A percentile compares a stretch with the other conserved stretches of the same genome.
These are phyloP conservation scores for Podila horticola DNA, from an alignment of 192 early-diverging fungal species.

Conservation along the genomic window DNA sequence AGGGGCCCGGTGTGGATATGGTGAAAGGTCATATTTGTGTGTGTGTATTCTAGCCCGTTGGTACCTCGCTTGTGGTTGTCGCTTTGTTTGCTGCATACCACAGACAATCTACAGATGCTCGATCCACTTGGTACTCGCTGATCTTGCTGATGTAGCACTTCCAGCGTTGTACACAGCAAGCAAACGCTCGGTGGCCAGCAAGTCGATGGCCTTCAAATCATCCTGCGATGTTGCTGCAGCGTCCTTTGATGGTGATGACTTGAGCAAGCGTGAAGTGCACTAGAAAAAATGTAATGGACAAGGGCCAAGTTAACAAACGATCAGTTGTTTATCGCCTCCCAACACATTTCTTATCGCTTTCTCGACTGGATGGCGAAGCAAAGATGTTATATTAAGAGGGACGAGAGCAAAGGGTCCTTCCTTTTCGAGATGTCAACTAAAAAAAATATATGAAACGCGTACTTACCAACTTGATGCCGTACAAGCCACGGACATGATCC, in stretches of 20 bases:
- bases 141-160: conserved; percentile 22
- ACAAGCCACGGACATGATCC: conserved; percentile 89
- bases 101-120: conserved; percentile 13
- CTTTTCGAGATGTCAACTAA: background rate
- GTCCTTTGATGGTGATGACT: conserved; percentile 39
- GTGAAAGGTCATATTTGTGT: too few relatives aligned
- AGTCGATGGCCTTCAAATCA: conserved; percentile 41
- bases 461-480: conserved; percentile 81
- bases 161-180: conserved; percentile 31
- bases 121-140: conserved; percentile 42
- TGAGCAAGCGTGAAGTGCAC: conserved; percentile 46
- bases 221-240: conserved; percentile 35
- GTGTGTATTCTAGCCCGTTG: too few relatives aligned
- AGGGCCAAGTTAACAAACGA: too few relatives aligned
- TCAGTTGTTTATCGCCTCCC: too few relatives aligned
- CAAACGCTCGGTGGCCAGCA: conserved; percentile 46
- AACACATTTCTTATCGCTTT: too few relatives aligned
- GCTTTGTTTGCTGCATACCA: too few relatives aligned
- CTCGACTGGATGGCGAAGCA: too few relatives aligned
- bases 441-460: background rate
- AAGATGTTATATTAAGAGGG: background rate
- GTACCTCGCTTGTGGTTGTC: too few relatives aligned
- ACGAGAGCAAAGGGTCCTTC: background rate
- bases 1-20: too few relatives aligned
- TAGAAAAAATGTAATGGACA: background rate